A percentile compares a stretch with the other conserved stretches of the same genome.
Evolutionary conservation across 768 basidiomycete species (phyloP).

Genomic region (Termitomyces sp.): DNA sequence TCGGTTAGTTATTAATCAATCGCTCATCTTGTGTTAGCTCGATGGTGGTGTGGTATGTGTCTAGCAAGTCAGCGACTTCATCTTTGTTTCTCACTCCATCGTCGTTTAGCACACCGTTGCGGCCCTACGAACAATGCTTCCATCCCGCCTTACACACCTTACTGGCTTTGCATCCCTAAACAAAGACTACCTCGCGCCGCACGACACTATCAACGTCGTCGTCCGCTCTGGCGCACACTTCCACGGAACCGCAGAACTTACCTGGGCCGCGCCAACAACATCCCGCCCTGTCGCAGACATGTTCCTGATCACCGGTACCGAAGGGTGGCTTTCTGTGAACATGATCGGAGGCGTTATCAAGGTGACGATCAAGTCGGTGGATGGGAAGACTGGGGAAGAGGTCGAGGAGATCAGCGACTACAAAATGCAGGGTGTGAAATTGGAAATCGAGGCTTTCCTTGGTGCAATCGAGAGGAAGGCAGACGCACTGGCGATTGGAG

Average conservation of each 20-base stretch:
- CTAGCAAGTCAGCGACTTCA: neutral
- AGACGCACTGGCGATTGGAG: constrained; percentile 44
- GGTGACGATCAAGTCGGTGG: constrained; percentile 32
- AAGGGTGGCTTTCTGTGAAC: constrained; percentile 54
- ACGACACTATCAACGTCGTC: constrained; percentile 70
- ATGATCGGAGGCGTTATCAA: constrained; percentile 27
- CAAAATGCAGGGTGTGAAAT: constrained; percentile 44
- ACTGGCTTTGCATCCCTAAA: constrained; percentile 65
- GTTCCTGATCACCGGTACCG: constrained; percentile 54
- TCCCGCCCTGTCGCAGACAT: constrained; percentile 30
- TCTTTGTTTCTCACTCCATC: constrained; percentile 1
- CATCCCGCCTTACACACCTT: constrained; percentile 45
- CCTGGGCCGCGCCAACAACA: constrained; percentile 51
- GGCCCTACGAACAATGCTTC: constrained; percentile 55
- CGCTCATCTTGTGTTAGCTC: constrained; percentile 34
- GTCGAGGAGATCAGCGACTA: constrained; percentile 48
- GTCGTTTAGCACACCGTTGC: constrained; percentile 56
- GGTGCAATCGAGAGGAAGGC: constrained; percentile 44
- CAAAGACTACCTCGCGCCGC: constrained; percentile 66
- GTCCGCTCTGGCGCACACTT: constrained; percentile 42
- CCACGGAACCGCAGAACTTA: constrained; percentile 59
- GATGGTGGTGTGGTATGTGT: constrained; percentile 70
- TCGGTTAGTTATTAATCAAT: neutral
- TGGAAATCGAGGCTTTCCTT: constrained; percentile 57
- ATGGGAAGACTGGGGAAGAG: constrained; percentile 37